Conservation (phyloP, 768 basidiomycete species). For the Lentinula sp. region DNA sequence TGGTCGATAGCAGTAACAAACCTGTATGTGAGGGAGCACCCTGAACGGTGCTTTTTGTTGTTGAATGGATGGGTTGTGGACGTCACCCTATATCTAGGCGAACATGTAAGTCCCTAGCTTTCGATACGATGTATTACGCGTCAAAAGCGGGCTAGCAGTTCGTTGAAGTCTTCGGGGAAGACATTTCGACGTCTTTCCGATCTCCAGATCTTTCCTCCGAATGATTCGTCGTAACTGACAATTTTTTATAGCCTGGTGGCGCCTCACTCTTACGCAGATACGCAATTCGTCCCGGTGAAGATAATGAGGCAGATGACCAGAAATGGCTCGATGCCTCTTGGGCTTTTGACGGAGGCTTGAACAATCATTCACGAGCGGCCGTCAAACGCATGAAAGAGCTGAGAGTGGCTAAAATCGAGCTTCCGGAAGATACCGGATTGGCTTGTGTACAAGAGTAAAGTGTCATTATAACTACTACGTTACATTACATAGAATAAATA, state of each 20-base stretch:
- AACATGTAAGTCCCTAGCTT: constrained; percentile 51
- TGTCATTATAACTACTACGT: too few species aligned
- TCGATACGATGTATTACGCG: too few species aligned
- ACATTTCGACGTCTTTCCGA: neutral
- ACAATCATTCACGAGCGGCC: constrained; percentile 63
- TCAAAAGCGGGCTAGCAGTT: too few species aligned
- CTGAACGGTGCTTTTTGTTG: constrained; percentile 42
- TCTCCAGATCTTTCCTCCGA: neutral
- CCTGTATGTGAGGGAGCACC: constrained; percentile 17
- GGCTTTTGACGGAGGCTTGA: constrained; percentile 70
- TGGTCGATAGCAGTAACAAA: constrained; percentile 28
- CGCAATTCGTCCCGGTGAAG: constrained; percentile 20
- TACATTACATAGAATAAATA: too few species aligned
- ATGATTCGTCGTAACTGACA: neutral
- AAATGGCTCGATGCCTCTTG: constrained; percentile 43
- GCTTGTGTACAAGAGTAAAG: too few species aligned
- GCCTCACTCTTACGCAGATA: constrained; percentile 46
- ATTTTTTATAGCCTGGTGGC: constrained; percentile 53
- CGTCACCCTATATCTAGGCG: constrained; percentile 51
- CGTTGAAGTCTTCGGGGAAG: too few species aligned
- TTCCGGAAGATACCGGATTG: neutral
- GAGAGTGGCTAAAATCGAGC: constrained; percentile 31
- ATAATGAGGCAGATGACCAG: constrained; percentile 10
- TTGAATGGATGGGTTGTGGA: constrained; percentile 60
- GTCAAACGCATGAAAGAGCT: constrained; percentile 41